phyloP scores from a whole-genome alignment of 2,329 filamentous ascomycete genomes.

The Aspergillus fumigatus region DNA sequence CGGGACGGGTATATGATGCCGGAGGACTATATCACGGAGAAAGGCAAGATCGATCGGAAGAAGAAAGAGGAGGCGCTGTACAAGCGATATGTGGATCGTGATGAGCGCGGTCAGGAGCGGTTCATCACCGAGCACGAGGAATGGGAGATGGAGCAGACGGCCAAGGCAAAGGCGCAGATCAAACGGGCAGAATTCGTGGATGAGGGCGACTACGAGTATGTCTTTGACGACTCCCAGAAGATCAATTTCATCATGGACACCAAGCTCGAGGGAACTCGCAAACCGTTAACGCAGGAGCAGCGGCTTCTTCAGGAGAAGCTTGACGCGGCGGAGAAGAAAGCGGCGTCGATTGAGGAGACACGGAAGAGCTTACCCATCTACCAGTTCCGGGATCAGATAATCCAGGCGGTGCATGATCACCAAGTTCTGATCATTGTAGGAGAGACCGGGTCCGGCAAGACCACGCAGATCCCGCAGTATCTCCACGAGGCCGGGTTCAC shows the following conservation, averaged over 20 bases:
- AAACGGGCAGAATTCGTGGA: slow-evolving; percentile 68
- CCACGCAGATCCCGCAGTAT: slow-evolving; percentile 91
- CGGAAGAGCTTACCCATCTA: slow-evolving; percentile 88
- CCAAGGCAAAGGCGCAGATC: slow-evolving; percentile 84
- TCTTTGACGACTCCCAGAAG: slow-evolving; percentile 84
- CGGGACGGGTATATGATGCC: slow-evolving; percentile 89
- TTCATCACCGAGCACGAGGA: slow-evolving; percentile 93
- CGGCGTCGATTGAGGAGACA: slow-evolving; percentile 83
- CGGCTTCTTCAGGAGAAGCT: slow-evolving; percentile 73
- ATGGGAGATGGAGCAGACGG: slow-evolving; percentile 87
- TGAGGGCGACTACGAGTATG: slow-evolving; percentile 82
- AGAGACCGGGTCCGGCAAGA: slow-evolving; percentile 93
- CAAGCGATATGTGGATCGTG: slow-evolving; percentile 81
- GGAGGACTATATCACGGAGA: slow-evolving; percentile 91
- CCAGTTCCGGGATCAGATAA: slow-evolving; percentile 75
- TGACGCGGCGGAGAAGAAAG: slow-evolving; percentile 82
- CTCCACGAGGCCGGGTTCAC: slow-evolving; percentile 88
- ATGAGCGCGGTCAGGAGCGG: slow-evolving; percentile 81
- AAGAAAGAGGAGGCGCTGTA: slow-evolving; percentile 88
- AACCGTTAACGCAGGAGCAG: slow-evolving; percentile 71
- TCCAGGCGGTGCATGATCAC: slow-evolving; percentile 78
- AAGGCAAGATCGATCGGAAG: slow-evolving; percentile 80
- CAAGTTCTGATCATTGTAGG: slow-evolving; percentile 90
- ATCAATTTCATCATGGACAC: slow-evolving; percentile 80
- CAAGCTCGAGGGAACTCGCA: slow-evolving; percentile 66